Evolutionary conservation across 805 yeast species (phyloP).

Genomic region (Komagataella mondaviorum): DNA sequence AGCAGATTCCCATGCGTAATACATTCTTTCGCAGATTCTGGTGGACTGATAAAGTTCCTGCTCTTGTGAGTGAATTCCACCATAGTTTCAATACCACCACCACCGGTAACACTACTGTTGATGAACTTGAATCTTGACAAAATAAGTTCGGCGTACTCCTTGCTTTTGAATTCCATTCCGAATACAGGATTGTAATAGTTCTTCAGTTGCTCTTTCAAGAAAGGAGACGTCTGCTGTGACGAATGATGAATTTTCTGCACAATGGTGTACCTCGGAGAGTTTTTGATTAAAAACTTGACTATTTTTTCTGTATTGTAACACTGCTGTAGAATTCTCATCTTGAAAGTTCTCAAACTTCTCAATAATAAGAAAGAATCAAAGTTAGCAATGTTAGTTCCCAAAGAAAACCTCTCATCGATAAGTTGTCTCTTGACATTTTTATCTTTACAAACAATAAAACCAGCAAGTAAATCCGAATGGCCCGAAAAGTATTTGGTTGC

Average conservation of each 20-base stretch:
- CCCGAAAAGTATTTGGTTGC: conserved; percentile 47
- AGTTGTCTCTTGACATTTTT: conserved; percentile 18
- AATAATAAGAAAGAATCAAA: conserved; percentile 33
- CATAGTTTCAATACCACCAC: conserved; percentile 31
- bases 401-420: conserved; percentile 24
- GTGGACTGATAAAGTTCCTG: conserved; percentile 10
- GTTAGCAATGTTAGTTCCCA: conserved; percentile 40
- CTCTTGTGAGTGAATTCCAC: conserved; percentile 28
- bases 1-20: conserved; percentile 15
- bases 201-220: conserved; percentile 25
- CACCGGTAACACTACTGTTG: conserved; percentile 31
- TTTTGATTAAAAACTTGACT: conserved; percentile 22
- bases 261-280: conserved; percentile 17
- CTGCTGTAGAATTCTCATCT: conserved; percentile 34
- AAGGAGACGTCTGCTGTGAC: conserved; percentile 25
- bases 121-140: conserved; percentile 33
- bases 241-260: conserved; percentile 25
- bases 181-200: conserved; percentile 34
- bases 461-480: conserved; percentile 40
- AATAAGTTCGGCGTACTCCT: conserved; percentile 22
- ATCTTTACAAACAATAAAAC: conserved; percentile 29
- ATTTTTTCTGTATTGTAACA: conserved; percentile 28
- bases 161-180: conserved; percentile 23
- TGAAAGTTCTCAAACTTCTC: conserved; percentile 36
- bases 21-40: background rate